Percentiles rank a stretch among this genome's conserved stretches.
Evolutionary conservation across 176 grass and related monocot species (phyloP).

Genomic region (Calamus simplicifolius): DNA sequence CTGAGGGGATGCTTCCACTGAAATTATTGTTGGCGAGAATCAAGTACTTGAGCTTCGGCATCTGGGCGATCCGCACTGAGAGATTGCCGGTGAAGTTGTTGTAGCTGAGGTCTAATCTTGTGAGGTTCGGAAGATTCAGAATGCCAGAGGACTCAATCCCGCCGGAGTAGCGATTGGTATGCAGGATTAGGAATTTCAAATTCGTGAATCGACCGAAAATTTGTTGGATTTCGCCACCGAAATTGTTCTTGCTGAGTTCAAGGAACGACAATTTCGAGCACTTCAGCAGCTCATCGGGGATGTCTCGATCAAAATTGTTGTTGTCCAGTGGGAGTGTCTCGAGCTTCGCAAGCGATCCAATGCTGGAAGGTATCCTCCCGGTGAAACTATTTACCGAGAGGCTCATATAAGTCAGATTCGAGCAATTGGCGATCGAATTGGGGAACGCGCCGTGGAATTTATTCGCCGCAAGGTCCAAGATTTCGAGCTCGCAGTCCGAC

Average conservation of each 20-base stretch:
- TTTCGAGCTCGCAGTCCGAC: slow-evolving; percentile 33
- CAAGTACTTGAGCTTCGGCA: slow-evolving; percentile 62
- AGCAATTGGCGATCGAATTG: slow-evolving; percentile 48
- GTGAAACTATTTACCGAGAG: slow-evolving; percentile 55
- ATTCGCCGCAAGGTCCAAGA: slow-evolving; percentile 60
- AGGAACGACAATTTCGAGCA: slow-evolving; percentile 52
- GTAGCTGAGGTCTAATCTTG: slow-evolving; percentile 66
- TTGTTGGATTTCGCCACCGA: slow-evolving; percentile 53
- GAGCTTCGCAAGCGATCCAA: slow-evolving; percentile 42
- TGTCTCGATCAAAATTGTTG: slow-evolving; percentile 36
- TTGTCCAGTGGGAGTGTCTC: slow-evolving; percentile 46
- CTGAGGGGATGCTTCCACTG: slow-evolving; percentile 40
- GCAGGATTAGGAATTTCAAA: slow-evolving; percentile 47
- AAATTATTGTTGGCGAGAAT: slow-evolving; percentile 61
- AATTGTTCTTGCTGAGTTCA: slow-evolving; percentile 59
- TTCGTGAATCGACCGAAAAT: slow-evolving; percentile 43
- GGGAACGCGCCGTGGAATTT: slow-evolving; percentile 37
- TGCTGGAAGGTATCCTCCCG: slow-evolving; percentile 38
- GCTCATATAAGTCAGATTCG: slow-evolving; percentile 36
- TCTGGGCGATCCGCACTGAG: slow-evolving; percentile 32
- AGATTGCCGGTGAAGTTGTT: slow-evolving; percentile 53
- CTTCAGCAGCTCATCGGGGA: slow-evolving; percentile 47
- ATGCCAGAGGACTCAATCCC: slow-evolving; percentile 67
- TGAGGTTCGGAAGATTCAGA: slow-evolving; percentile 41
- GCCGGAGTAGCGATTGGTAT: slow-evolving; percentile 51